Percentiles rank a stretch among this genome's conserved stretches.
phyloP scores from a whole-genome alignment of 2,329 filamentous ascomycete species.

The Raffaelea deltoideospora region DNA sequence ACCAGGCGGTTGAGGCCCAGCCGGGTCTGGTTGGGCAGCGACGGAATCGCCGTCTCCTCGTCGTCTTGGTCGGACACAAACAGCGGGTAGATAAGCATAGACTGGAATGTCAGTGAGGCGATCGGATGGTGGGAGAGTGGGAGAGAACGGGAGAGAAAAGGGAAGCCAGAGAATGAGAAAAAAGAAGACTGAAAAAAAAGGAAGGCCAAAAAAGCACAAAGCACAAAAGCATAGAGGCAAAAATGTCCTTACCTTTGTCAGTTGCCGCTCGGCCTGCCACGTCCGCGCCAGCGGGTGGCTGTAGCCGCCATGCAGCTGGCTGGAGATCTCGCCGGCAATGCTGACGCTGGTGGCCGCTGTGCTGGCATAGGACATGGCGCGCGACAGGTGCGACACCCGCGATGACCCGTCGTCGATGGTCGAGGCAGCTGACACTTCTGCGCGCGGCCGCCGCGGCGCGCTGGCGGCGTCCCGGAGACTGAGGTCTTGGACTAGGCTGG shows the following conservation, averaged over 20 bases:
- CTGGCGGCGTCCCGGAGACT: slow-evolving; percentile 37
- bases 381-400: slow-evolving; percentile 44
- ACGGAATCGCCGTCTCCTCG: slow-evolving; percentile 80
- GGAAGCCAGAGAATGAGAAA: neutral
- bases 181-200: neutral
- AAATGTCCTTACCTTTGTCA: slow-evolving; percentile 53
- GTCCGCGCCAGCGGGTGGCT: slow-evolving; percentile 63
- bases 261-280: slow-evolving; percentile 73
- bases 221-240: neutral
- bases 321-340: slow-evolving; percentile 62
- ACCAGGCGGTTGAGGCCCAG: slow-evolving; percentile 76
- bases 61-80: slow-evolving; percentile 93
- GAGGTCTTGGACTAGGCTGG: slow-evolving; percentile 50
- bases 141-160: neutral
- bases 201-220: too few species aligned
- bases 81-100: slow-evolving; percentile 96
- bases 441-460: slow-evolving; percentile 29
- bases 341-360: slow-evolving; percentile 53
- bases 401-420: slow-evolving; percentile 46
- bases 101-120: slow-evolving; percentile 44
- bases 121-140: slow-evolving; percentile 1
- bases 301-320: slow-evolving; percentile 72
- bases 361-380: slow-evolving; percentile 51
- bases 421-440: slow-evolving; percentile 29
- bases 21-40: slow-evolving; percentile 79